A percentile compares a stretch with the other conserved stretches of the same genome.
Evolutionary conservation across 148 eudicot genomes (phyloP).

Genomic region (Chenopodium suecicum): DNA sequence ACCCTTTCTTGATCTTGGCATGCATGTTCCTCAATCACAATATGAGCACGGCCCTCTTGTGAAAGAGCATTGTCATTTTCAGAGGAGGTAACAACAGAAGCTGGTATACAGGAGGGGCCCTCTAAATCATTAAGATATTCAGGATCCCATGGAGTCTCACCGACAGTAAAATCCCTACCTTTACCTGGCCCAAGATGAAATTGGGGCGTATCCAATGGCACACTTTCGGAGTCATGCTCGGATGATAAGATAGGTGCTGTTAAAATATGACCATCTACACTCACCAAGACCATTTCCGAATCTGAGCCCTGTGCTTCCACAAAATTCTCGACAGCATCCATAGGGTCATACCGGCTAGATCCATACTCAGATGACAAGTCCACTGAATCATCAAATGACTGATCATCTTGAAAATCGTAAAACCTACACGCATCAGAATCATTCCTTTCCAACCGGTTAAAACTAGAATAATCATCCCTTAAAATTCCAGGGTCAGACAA

Average conservation of each 20-base stretch:
- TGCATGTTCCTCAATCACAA: conserved; percentile 26
- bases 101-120: conserved; percentile 33
- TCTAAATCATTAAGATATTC: conserved; percentile 44
- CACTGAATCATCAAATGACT: conserved; percentile 58
- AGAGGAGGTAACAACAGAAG: conserved; percentile 19
- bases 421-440: conserved; percentile 76
- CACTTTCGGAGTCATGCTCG: conserved; percentile 51
- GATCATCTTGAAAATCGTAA: conserved; percentile 89
- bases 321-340: conserved; percentile 55
- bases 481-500: conserved; percentile 42
- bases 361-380: conserved; percentile 76
- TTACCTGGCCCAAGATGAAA: conserved; percentile 83
- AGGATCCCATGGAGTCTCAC: conserved; percentile 52
- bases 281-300: conserved; percentile 91
- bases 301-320: conserved; percentile 54
- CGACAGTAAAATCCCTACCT: conserved; percentile 39
- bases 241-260: conserved; percentile 79
- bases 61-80: conserved; percentile 20
- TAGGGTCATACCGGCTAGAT: conserved; percentile 58
- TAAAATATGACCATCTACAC: conserved; percentile 91
- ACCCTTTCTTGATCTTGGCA: conserved; percentile 13
- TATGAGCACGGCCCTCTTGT: conserved; percentile 16
- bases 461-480: conserved; percentile 46
- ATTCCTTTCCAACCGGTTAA: conserved; percentile 51
- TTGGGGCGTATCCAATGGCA: conserved; percentile 67